These are phyloP conservation scores for Entonaema liquescens DNA, from an alignment of 495 filamentous ascomycete species.

Conservation along the genomic window DNA sequence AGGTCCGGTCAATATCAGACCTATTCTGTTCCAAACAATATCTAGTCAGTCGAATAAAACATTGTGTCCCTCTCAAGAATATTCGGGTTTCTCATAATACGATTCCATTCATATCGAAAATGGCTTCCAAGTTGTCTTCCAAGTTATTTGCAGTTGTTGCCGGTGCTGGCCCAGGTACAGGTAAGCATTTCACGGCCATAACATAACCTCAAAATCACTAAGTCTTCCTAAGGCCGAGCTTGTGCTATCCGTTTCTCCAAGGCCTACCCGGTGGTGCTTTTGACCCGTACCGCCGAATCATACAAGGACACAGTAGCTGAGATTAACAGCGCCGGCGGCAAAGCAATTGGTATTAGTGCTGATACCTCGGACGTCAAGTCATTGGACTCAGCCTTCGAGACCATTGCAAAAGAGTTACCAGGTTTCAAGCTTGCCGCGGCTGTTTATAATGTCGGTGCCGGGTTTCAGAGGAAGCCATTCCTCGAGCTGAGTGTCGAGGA, in stretches of 20 bases:
- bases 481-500: slow-evolving; percentile 75
- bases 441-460: slow-evolving; percentile 81
- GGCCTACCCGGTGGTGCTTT: slow-evolving; percentile 77
- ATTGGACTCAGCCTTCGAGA: slow-evolving; percentile 70
- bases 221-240: slow-evolving; percentile 46
- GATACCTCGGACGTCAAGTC: slow-evolving; percentile 72
- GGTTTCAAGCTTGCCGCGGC: slow-evolving; percentile 73
- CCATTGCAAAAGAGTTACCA: slow-evolving; percentile 67
- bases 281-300: slow-evolving; percentile 74
- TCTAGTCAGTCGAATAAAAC: neutral
- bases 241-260: slow-evolving; percentile 74
- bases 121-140: slow-evolving; percentile 29
- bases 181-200: slow-evolving; percentile 44
- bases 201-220: neutral
- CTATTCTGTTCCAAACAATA: neutral
- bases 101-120: slow-evolving; percentile 38
- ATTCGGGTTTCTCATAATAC: neutral
- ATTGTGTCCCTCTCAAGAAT: neutral
- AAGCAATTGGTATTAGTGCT: slow-evolving; percentile 78
- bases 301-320: slow-evolving; percentile 74
- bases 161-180: slow-evolving; percentile 74
- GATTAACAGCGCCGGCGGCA: slow-evolving; percentile 73
- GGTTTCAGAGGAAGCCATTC: slow-evolving; percentile 80
- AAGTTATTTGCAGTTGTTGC: slow-evolving; percentile 72
- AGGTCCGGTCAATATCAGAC: neutral